Evolutionary conservation across 2,329 filamentous ascomycete species (phyloP), one percentile per base, ranked within the genome.

Genomic region (Colletotrichum abscissum): DNA sequence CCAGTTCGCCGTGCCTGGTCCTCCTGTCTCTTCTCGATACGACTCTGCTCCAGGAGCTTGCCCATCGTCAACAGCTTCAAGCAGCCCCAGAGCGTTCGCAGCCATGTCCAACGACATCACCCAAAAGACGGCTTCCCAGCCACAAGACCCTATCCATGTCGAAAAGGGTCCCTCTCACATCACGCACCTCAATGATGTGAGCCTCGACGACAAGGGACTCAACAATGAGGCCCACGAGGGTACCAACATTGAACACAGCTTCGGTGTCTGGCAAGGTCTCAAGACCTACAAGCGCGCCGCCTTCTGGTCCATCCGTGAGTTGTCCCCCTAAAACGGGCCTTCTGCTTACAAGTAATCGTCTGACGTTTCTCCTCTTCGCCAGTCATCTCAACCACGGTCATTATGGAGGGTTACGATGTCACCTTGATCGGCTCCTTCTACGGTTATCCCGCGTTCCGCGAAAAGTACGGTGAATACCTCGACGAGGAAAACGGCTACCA

Each of bases 341-440:
- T 1, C 3, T 16, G 26, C 30, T 11, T 16, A 3, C 6, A 12
- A n/a, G 11, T 11, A n/a, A 22, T 11, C 33, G 19, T n/a, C 62
- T 73, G 35, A 73, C 26, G 19, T n/a, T 9, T 3, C 12, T 4
- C 28, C 7, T 1, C n/a, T 5, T 6, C 59, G 11, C 11, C 33
- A 83, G 81, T 82, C 68, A 83, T 87, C 67, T 86, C 84, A 14
- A 82, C 82, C n/a, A 82, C 84, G 4, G 83, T 88, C 66, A 81
- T 88, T 73, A 88, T 88, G 86, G 86, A 88, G 72, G 86, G 86
- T 3, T 88, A 88, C 77, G 86, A 88, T 63, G 82, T 84, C 2
- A 85, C 84, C 42, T 79, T 88, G 0, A 77, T 88, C n/a, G 75
- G 81, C n/a, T 84, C 82, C 22, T 86, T 88, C 77, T 86, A 82